These are phyloP conservation scores for Xylaria grammica DNA, from an alignment of 495 filamentous ascomycete genomes.

Conservation along the genomic window DNA sequence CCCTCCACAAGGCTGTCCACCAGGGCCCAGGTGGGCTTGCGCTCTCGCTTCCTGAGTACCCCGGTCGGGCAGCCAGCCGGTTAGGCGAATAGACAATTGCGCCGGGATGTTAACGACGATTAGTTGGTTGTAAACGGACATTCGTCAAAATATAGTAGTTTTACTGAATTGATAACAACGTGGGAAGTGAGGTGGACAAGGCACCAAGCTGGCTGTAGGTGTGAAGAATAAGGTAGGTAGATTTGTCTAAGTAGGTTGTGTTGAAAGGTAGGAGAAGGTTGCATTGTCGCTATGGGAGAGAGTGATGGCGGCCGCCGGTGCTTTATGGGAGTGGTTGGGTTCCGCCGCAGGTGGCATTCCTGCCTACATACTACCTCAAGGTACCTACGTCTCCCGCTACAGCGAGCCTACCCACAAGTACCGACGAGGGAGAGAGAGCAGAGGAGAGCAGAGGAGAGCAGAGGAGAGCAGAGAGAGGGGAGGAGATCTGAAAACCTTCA, in stretches of 20 bases:
- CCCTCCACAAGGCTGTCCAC: constrained; percentile 19
- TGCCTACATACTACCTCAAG: too few relatives aligned
- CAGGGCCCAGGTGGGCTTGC: not conserved
- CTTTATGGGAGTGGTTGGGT: constrained; percentile 6
- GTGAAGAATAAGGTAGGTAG: not conserved
- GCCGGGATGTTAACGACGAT: not conserved
- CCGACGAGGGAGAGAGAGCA: too few relatives aligned
- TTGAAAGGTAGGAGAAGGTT: constrained; percentile 9
- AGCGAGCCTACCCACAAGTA: too few relatives aligned
- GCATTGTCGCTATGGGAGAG: not conserved
- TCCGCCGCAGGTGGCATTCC: constrained; percentile 1
- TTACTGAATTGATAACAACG: too few relatives aligned
- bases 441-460: too few relatives aligned
- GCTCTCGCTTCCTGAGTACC: not conserved
- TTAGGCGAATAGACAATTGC: constrained; percentile 1
- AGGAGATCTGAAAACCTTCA: too few relatives aligned
- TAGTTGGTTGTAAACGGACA: not conserved
- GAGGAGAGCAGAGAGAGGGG: too few relatives aligned
- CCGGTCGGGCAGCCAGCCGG: constrained; percentile 12
- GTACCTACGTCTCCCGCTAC: not conserved
- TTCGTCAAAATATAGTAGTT: not conserved
- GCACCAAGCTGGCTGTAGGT: not conserved
- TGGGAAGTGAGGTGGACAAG: not conserved
- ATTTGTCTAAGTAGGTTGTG: too few relatives aligned
- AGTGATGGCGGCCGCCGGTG: constrained; percentile 15